Percentiles rank a stretch among this genome's conserved stretches.
These are phyloP conservation scores for Curvularia verruculosa DNA, from an alignment of 2,329 filamentous ascomycete genomes.

Conservation along the genomic window DNA sequence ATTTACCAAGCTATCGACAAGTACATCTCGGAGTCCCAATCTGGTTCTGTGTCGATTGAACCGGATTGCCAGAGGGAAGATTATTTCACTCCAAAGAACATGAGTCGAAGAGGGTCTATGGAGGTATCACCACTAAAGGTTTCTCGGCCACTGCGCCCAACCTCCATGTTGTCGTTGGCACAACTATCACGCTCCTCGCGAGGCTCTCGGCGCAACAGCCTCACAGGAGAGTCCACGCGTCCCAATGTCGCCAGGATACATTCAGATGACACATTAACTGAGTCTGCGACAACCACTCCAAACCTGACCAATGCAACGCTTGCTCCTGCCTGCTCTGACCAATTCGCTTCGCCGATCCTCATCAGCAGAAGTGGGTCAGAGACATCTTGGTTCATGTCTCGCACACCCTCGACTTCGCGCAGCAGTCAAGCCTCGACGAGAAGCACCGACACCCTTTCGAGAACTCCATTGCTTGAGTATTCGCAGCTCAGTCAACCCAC, in stretches of 20 bases:
- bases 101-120: conserved; percentile 36
- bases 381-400: conserved; percentile 28
- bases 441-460: conserved; percentile 20
- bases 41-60: conserved; percentile 40
- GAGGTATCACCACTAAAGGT: conserved; percentile 40
- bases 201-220: conserved; percentile 38
- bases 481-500: conserved; percentile 26
- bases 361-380: conserved; percentile 23
- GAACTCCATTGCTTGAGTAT: conserved; percentile 34
- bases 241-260: conserved; percentile 49
- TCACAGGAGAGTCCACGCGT: conserved; percentile 28
- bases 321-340: conserved; percentile 14
- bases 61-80: conserved; percentile 56
- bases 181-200: conserved; percentile 39
- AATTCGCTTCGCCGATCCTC: conserved; percentile 21
- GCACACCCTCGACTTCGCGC: conserved; percentile 21
- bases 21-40: conserved; percentile 17
- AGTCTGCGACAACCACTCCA: conserved; percentile 19
- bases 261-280: conserved; percentile 47
- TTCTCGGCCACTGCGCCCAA: conserved; percentile 36
- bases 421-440: conserved; percentile 18
- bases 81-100: conserved; percentile 38
- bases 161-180: conserved; percentile 45
- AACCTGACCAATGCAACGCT: conserved; percentile 4
- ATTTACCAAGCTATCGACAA: conserved; percentile 25